Percentiles rank a stretch among this genome's conserved stretches.
These are phyloP conservation scores for Fibroporia radiculosa DNA, from an alignment of 768 basidiomycete genomes.

Conservation along the genomic window DNA sequence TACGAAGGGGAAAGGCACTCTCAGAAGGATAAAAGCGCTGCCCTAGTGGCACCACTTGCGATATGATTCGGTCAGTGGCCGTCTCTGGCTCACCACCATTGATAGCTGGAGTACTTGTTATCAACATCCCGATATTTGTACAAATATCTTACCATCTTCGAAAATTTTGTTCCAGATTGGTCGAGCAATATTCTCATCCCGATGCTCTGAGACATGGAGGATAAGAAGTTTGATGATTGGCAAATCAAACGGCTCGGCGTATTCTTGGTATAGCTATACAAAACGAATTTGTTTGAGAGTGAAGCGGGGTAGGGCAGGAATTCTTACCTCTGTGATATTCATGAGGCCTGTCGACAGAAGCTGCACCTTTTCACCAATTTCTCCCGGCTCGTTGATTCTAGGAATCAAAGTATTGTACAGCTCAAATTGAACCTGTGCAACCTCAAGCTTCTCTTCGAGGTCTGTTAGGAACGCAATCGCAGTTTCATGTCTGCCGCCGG, in stretches of 20 bases:
- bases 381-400: slow-evolving; percentile 52
- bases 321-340: slow-evolving; percentile 76
- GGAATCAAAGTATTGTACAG: slow-evolving; percentile 63
- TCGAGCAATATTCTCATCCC: slow-evolving; percentile 71
- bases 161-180: slow-evolving; percentile 89
- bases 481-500: slow-evolving; percentile 70
- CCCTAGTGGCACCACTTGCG: slow-evolving; percentile 63
- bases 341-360: slow-evolving; percentile 54
- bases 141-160: slow-evolving; percentile 52
- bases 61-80: slow-evolving; percentile 55
- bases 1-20: slow-evolving; percentile 82
- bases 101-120: slow-evolving; percentile 33
- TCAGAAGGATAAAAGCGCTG: slow-evolving; percentile 89
- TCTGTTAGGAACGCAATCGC: slow-evolving; percentile 95
- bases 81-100: slow-evolving; percentile 46
- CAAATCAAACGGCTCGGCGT: slow-evolving; percentile 81
- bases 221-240: slow-evolving; percentile 82
- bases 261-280: slow-evolving; percentile 75
- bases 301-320: not conserved
- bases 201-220: slow-evolving; percentile 89
- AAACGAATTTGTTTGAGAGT: not conserved
- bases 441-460: slow-evolving; percentile 93
- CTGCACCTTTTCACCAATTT: slow-evolving; percentile 55
- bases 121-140: not conserved
- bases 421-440: slow-evolving; percentile 95